Evolutionary conservation across 2,329 filamentous ascomycete genomes (phyloP), one percentile per base, ranked within the genome.

Genomic region (Monilinia aucupariae): DNA sequence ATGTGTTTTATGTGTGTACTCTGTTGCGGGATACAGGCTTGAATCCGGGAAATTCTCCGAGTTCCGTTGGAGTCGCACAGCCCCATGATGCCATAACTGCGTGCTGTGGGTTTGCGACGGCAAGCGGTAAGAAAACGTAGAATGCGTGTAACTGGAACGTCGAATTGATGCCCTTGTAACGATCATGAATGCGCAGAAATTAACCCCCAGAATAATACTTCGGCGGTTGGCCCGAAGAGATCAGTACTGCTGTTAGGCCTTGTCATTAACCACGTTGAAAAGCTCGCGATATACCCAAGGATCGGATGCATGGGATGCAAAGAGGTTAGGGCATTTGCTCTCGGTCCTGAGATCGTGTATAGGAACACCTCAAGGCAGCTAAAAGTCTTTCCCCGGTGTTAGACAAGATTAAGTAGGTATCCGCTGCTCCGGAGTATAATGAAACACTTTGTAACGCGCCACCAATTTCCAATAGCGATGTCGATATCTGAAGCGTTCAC

Each of bases 391-490:
- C 59, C 53, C 59, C 52, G 53, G 54, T 41, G 63, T 59, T 32
- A 22, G n/a, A 64, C 63, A 59, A 53, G 63, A 64, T 64, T 10
- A 58, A 34, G 63, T 64, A 64, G 25, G 52, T 59, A 53, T 54
- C 63, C 60, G 61, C 39, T 34, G 48, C 59, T 48, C 60, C 60
- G 51, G 59, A 50, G 43, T 47, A 51, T 61, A 54, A 60, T 63
- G 60, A 64, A 59, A 64, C 59, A 63, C 27, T 59, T 25, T 59
- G 60, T 56, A 49, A 62, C 52, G 47, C 34, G 49, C 59, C 43
- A 34, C 53, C 30, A 37, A 41, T 50, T 43, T 37, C 30, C 41
- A 34, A 55, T 30, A 30, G 48, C 43, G 47, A 63, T 22, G 49
- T 61, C 20, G 25, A 32, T 22, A 47, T 47, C 27, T 56, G n/a